Evolutionary conservation across 345 rosid genomes (phyloP).

Genomic region (Linum usitatissimum): DNA sequence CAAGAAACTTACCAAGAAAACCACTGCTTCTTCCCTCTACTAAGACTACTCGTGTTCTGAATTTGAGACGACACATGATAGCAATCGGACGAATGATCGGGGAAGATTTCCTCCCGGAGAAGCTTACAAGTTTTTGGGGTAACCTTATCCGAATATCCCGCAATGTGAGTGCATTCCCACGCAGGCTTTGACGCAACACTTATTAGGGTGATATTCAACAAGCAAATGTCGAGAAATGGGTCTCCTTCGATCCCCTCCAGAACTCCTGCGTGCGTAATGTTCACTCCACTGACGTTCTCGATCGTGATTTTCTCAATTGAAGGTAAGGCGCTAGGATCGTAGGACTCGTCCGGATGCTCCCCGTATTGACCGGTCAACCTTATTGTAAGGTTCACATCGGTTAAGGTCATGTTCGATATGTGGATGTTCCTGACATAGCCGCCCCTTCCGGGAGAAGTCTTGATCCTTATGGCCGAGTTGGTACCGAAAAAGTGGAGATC

Average conservation of each 20-base stretch:
- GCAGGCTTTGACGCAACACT: constrained; percentile 35
- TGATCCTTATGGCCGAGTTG: constrained; percentile 55
- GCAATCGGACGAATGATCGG: constrained; percentile 54
- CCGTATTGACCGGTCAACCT: constrained; percentile 61
- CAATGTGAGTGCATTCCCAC: constrained; percentile 70
- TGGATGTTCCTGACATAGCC: constrained; percentile 77
- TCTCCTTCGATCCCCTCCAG: constrained; percentile 81
- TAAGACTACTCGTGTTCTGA: constrained; percentile 32
- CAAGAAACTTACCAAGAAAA: constrained; percentile 52
- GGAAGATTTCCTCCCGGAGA: constrained; percentile 46
- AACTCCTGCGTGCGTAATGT: constrained; percentile 56
- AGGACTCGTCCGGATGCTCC: constrained; percentile 79
- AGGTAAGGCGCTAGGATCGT: constrained; percentile 68
- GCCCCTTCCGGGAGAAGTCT: constrained; percentile 88
- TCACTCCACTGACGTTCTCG: constrained; percentile 58
- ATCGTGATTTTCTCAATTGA: constrained; percentile 53
- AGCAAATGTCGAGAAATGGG: constrained; percentile 56
- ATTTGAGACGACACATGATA: constrained; percentile 37
- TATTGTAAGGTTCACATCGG: constrained; percentile 50
- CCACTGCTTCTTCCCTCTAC: constrained; percentile 40
- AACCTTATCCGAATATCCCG: constrained; percentile 70
- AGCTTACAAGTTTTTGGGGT: constrained; percentile 64
- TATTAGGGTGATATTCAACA: constrained; percentile 44
- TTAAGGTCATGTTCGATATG: constrained; percentile 49
- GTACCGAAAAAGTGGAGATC: constrained; percentile 51